Conservation (phyloP, 1,284 basidiomycete genomes). For the Ustilago crameri region DNA sequence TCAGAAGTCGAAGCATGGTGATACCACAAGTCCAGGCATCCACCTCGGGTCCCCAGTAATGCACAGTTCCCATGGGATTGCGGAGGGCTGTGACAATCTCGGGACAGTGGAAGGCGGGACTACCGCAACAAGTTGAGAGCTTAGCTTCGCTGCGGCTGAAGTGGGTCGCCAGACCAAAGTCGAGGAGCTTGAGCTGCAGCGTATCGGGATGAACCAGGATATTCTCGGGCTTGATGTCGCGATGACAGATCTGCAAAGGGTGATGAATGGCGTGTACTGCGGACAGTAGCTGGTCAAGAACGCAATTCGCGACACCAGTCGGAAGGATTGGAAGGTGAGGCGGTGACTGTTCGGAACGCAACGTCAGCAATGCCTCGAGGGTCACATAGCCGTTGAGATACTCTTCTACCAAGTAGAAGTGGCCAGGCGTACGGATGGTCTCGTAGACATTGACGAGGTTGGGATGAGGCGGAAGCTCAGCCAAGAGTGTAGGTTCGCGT, state of each 20-base stretch:
- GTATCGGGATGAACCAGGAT: constrained; percentile 69
- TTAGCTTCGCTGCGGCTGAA: constrained; percentile 72
- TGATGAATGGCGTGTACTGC: constrained; percentile 72
- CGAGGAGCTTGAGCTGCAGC: constrained; percentile 70
- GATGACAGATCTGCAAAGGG: constrained; percentile 72
- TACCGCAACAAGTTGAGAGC: constrained; percentile 73
- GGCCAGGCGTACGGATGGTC: constrained; percentile 72
- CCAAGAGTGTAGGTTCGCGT: constrained; percentile 72
- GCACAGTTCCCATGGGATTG: constrained; percentile 71
- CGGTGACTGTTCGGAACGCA: constrained; percentile 38
- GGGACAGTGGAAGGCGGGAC: constrained; percentile 72
- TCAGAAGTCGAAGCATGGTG: constrained; percentile 72
- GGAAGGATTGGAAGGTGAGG: constrained; percentile 60
- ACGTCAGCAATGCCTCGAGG: constrained; percentile 62
- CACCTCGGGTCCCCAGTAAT: constrained; percentile 71
- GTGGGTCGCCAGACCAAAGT: constrained; percentile 73
- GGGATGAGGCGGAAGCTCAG: constrained; percentile 72
- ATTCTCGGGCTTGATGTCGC: constrained; percentile 73
- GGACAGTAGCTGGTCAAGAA: constrained; percentile 72
- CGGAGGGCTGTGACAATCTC: constrained; percentile 72
- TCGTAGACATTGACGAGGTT: constrained; percentile 73
- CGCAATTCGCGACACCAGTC: constrained; percentile 62
- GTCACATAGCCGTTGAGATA: constrained; percentile 71
- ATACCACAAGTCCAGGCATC: constrained; percentile 74
- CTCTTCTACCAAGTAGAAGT: constrained; percentile 74